Conservation (phyloP, 2,329 filamentous ascomycete species). For the Aspergillus piperis region DNA sequence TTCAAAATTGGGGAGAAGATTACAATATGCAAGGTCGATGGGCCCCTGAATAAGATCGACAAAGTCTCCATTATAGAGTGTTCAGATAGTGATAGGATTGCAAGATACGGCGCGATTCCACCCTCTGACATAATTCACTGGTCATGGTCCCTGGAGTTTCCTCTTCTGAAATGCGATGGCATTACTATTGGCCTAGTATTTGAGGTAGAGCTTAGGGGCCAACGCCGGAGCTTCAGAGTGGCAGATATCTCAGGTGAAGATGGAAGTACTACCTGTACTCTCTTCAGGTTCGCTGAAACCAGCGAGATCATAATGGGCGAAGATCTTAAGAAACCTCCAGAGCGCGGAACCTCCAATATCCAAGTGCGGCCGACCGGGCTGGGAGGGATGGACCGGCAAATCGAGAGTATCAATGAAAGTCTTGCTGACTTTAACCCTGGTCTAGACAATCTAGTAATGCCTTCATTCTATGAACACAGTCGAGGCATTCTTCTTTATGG, state of each 20-base stretch:
- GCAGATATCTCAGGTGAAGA: constrained; percentile 55
- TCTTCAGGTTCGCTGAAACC: constrained; percentile 38
- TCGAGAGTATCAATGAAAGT: constrained; percentile 66
- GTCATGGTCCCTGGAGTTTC: constrained; percentile 51
- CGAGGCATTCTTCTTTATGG: constrained; percentile 75
- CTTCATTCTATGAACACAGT: constrained; percentile 44
- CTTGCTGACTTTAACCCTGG: constrained; percentile 57
- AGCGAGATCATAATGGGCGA: constrained; percentile 38
- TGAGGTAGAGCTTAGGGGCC: constrained; percentile 60
- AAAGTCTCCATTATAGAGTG: constrained; percentile 64
- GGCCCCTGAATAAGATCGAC: constrained; percentile 56
- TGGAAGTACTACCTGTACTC: constrained; percentile 40
- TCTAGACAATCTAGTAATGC: constrained; percentile 37
- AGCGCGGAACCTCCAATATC: constrained; percentile 19
- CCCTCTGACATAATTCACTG: constrained; percentile 46
- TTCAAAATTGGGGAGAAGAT: constrained; percentile 73
- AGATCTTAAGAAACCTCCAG: constrained; percentile 19
- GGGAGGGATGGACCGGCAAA: constrained; percentile 67
- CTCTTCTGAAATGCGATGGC: constrained; percentile 60
- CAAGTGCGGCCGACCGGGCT: constrained; percentile 53
- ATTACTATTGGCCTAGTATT: constrained; percentile 71
- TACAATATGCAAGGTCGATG: constrained; percentile 57
- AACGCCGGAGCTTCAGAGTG: constrained; percentile 63
- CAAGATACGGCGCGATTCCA: constrained; percentile 37
- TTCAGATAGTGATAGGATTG: constrained; percentile 44